Conservation (phyloP, 768 basidiomycete genomes). For the Boletus rubropictus region DNA sequence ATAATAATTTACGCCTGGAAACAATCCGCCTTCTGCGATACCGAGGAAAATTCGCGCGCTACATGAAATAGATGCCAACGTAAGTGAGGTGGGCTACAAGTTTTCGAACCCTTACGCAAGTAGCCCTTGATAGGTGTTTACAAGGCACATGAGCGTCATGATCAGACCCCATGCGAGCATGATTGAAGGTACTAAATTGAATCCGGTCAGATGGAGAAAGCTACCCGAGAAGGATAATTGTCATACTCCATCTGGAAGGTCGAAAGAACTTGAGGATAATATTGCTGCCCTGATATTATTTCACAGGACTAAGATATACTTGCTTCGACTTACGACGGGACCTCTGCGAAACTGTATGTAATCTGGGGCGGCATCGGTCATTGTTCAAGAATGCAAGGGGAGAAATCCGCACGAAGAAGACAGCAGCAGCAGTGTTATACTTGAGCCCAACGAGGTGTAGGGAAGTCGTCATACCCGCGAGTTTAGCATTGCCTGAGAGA, state of each 20-base stretch:
- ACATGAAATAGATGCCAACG: neutral
- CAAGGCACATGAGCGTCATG: conserved; percentile 36
- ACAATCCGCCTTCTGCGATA: conserved; percentile 42
- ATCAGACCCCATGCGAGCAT: conserved; percentile 38
- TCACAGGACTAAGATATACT: neutral
- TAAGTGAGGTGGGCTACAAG: neutral
- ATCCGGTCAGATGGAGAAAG: conserved; percentile 6
- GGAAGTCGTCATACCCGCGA: neutral
- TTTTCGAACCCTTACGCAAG: conserved; percentile 23
- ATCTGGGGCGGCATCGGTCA: neutral
- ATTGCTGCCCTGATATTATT: conserved; percentile 26
- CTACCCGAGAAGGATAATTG: neutral
- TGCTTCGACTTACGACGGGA: neutral
- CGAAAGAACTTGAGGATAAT: conserved; percentile 33
- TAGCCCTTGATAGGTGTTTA: conserved; percentile 29
- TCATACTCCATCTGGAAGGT: conserved; percentile 34
- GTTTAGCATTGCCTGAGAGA: neutral
- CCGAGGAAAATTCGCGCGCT: conserved; percentile 42
- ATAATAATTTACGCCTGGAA: conserved; percentile 39
- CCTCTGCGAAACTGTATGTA: neutral
- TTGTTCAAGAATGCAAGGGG: neutral
- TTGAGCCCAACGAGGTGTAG: neutral
- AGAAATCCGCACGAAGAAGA: neutral
- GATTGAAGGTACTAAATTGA: conserved; percentile 33
- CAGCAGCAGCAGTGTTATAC: neutral